A percentile compares a stretch with the other conserved stretches of the same genome.
Evolutionary conservation across 768 basidiomycete species (phyloP).

Genomic region (Naganishia kalamii): DNA sequence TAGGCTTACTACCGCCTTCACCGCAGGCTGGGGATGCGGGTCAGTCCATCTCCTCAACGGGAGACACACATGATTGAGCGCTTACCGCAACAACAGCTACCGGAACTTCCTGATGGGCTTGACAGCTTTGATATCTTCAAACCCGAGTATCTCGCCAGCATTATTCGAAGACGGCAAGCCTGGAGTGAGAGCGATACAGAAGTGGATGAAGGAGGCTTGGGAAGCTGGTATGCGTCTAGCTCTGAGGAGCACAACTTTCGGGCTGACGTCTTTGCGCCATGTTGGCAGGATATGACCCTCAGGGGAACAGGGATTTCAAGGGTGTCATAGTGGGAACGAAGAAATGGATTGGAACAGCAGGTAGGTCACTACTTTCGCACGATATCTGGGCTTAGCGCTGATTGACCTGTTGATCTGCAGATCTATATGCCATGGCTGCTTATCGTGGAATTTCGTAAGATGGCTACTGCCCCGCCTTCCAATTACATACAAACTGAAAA

Average conservation of each 20-base stretch:
- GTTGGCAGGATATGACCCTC: constrained; percentile 60
- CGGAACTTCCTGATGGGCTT: constrained; percentile 49
- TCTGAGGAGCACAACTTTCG: not conserved
- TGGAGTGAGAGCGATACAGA: constrained; percentile 66
- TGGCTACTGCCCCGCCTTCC: not conserved
- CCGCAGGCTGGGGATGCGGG: constrained; percentile 42
- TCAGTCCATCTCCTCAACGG: not conserved
- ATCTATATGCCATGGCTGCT: constrained; percentile 71
- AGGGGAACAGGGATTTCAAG: constrained; percentile 61
- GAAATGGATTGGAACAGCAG: constrained; percentile 77
- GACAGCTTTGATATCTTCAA: constrained; percentile 25
- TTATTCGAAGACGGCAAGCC: constrained; percentile 46
- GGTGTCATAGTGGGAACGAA: constrained; percentile 54
- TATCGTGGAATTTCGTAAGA: constrained; percentile 76
- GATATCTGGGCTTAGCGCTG: not conserved
- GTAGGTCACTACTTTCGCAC: constrained; percentile 47
- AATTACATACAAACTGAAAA: not conserved
- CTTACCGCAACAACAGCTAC: constrained; percentile 20
- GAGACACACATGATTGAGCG: not conserved
- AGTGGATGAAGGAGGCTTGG: constrained; percentile 80
- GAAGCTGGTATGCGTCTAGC: constrained; percentile 51
- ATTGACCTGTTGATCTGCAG: constrained; percentile 46
- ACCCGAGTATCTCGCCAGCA: not conserved
- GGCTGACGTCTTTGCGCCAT: not conserved
- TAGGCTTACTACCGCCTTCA: not conserved